Conservation (phyloP, 352 stramenopile genomes). For the Globisporangium acanthophoron region DNA sequence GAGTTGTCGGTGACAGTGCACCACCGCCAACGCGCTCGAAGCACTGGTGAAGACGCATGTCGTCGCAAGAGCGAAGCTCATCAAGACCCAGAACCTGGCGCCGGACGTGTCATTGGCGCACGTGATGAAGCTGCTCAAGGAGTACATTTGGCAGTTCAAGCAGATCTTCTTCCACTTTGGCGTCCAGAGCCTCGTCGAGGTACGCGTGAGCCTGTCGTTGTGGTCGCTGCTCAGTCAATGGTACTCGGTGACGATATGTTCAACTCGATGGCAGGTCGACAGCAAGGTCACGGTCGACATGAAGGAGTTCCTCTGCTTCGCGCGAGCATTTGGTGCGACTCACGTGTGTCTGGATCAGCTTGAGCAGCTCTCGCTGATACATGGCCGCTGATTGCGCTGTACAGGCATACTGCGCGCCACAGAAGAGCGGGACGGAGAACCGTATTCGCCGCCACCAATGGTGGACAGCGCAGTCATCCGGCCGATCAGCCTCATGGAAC, state of each 20-base stretch:
- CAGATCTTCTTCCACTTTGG: conserved; percentile 76
- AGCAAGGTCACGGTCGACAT: conserved; percentile 48
- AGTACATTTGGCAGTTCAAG: conserved; percentile 68
- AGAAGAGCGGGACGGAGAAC: conserved; percentile 45
- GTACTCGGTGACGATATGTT: no score
- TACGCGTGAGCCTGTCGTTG: conserved; percentile 1
- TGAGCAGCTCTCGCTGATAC: not conserved
- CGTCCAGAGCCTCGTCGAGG: conserved; percentile 52
- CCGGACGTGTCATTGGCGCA: conserved; percentile 62
- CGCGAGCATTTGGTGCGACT: conserved; percentile 58
- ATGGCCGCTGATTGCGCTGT: not conserved
- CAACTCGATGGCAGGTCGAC: conserved; percentile 26
- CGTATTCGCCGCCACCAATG: conserved; percentile 27
- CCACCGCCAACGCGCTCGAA: conserved; percentile 29
- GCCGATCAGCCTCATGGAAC: conserved; percentile 54
- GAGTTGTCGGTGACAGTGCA: not conserved
- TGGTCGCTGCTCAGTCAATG: no score
- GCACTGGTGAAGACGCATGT: conserved; percentile 43
- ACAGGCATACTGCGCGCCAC: conserved; percentile 48
- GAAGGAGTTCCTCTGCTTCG: conserved; percentile 62
- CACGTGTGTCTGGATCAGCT: not conserved
- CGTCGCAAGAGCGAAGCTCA: conserved; percentile 42
- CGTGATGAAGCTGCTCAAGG: conserved; percentile 62
- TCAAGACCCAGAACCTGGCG: conserved; percentile 53
- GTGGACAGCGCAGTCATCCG: conserved; percentile 27